These are phyloP conservation scores for Neurospora tetraspora DNA, from an alignment of 495 filamentous ascomycete genomes.

Conservation along the genomic window DNA sequence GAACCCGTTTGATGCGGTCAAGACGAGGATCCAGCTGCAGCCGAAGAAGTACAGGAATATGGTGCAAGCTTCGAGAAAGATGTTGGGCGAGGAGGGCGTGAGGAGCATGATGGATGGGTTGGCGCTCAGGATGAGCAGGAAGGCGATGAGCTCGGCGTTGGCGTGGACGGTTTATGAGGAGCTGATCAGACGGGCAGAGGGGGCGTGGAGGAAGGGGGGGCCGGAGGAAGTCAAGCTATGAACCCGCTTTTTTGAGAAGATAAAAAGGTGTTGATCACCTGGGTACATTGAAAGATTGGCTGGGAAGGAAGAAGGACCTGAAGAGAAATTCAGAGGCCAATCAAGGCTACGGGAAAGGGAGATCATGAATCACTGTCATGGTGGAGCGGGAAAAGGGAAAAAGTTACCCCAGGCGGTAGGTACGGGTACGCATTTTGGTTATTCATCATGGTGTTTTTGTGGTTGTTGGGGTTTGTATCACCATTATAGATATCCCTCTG, in stretches of 20 bases:
- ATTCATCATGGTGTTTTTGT: neutral
- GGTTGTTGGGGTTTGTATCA: neutral
- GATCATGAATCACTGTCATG: no score
- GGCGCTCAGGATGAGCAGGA: conserved; percentile 77
- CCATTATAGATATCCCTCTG: neutral
- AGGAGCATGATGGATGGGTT: conserved; percentile 79
- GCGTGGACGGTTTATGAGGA: conserved; percentile 98
- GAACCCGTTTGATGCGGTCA: conserved; percentile 94
- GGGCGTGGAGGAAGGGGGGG: conserved; percentile 31
- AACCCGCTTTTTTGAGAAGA: no score
- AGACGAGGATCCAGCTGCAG: conserved; percentile 88
- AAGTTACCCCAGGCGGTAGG: neutral
- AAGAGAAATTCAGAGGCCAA: neutral
- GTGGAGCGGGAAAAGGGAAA: neutral
- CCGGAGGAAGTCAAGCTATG: neutral
- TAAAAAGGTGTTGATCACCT: neutral
- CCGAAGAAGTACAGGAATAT: conserved; percentile 79
- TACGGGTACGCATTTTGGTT: neutral
- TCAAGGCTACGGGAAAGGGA: no score
- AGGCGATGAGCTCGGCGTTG: conserved; percentile 82
- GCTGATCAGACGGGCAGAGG: conserved; percentile 67
- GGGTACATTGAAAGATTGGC: no score
- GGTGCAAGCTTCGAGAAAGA: conserved; percentile 59
- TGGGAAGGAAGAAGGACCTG: neutral
- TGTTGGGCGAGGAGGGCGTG: conserved; percentile 75